phyloP scores from a whole-genome alignment of 1,139 yeast species.

The Lodderomyces theae region DNA sequence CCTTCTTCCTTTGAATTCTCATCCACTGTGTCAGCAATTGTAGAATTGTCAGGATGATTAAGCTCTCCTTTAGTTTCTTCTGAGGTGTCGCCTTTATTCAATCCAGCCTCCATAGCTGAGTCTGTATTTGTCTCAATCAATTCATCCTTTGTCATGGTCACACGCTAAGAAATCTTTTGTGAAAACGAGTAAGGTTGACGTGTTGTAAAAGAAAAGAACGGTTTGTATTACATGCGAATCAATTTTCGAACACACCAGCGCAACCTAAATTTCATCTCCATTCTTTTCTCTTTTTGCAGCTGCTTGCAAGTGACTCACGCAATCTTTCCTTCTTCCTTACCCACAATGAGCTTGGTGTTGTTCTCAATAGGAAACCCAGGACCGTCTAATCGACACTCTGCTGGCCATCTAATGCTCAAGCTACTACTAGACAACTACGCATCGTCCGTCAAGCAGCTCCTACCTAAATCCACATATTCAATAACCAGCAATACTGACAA shows the following conservation, averaged over 20 bases:
- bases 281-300: background rate
- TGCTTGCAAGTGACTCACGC: background rate
- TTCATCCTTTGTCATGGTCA: background rate
- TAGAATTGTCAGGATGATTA: too few relatives aligned
- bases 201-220: too few relatives aligned
- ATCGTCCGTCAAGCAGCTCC: conserved; percentile 23
- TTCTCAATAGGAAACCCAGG: conserved; percentile 48
- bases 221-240: too few relatives aligned
- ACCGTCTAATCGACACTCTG: conserved; percentile 36
- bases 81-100: background rate
- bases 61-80: background rate
- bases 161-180: too few relatives aligned
- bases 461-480: conserved; percentile 25
- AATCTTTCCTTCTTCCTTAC: background rate
- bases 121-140: background rate
- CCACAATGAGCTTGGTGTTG: conserved; percentile 19
- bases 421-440: conserved; percentile 23
- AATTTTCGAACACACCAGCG: too few relatives aligned
- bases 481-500: conserved; percentile 19
- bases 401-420: conserved; percentile 38
- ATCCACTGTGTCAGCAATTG: too few relatives aligned
- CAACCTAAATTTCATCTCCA: too few relatives aligned
- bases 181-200: too few relatives aligned
- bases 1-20: too few relatives aligned
- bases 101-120: background rate